A percentile compares a stretch with the other conserved stretches of the same genome.
Conservation (phyloP, 805 yeast genomes). For the Lipomyces lipofer region DNA sequence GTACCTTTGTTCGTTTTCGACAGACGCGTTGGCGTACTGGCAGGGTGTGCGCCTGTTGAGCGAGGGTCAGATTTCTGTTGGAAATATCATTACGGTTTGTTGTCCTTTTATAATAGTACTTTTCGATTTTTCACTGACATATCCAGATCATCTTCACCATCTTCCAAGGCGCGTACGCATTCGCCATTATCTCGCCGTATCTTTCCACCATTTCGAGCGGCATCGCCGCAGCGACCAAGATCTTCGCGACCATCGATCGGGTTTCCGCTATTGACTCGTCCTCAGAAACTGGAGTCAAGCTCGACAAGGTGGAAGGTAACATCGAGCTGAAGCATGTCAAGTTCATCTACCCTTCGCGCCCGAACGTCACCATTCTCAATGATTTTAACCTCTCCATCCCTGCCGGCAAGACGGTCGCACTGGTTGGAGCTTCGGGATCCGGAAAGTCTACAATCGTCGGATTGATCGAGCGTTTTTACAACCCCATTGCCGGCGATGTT, state of each 20-base stretch:
- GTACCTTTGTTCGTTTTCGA: constrained; percentile 28
- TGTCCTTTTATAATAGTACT: background rate
- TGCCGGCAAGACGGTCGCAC: constrained; percentile 86
- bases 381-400: constrained; percentile 77
- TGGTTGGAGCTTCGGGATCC: constrained; percentile 93
- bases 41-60: constrained; percentile 34
- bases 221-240: constrained; percentile 42
- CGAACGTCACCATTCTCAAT: constrained; percentile 76
- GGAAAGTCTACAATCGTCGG: constrained; percentile 90
- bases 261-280: constrained; percentile 41
- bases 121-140: background rate
- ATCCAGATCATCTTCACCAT: constrained; percentile 36
- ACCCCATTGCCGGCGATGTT: constrained; percentile 71
- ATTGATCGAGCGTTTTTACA: constrained; percentile 83
- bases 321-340: constrained; percentile 79
- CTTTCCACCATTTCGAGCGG: constrained; percentile 42
- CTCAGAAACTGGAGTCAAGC: constrained; percentile 30
- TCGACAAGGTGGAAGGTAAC: constrained; percentile 51
- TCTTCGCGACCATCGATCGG: constrained; percentile 45
- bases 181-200: constrained; percentile 44
- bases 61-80: constrained; percentile 22
- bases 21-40: constrained; percentile 38
- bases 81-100: constrained; percentile 25
- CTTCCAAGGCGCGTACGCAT: constrained; percentile 45
- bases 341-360: constrained; percentile 77